Base-by-base conservation (phyloP, 257 asterid genomes). In the Nicotiana sylvestris region DNA sequence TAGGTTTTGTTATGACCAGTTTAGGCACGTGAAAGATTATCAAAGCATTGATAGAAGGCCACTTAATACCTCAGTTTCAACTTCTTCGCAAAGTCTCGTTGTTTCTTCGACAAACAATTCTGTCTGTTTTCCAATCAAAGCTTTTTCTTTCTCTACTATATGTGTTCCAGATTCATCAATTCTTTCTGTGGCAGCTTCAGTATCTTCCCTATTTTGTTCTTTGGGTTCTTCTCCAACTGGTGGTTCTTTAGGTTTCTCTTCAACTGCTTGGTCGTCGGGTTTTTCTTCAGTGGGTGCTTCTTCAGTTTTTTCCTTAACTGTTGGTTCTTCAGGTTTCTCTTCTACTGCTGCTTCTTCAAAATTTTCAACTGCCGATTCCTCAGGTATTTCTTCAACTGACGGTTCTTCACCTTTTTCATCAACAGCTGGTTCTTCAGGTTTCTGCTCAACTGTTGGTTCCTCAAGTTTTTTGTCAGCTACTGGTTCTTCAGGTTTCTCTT, bases 1-100 rank as follows among this genome's bases (percentile, higher is more conserved):
- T 27, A 72, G 61, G 33, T 46, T 72, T 70, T 21, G 69, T 64
- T 49, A 74, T 74, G 79, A 74, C 62, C 25, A 74, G 79, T 74
- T 46, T 72, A 72, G 61, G 79, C 61, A 43, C 6, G 64, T 9
- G 37, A 58, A 43, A 27, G 60, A 33, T 6, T 35, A 67, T n/a
- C 66, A 33, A 58, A 76, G 35, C 77, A 51, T n/a, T 53, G 29
- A 57, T 4, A 27, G 25, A 46, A 53, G 76, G 32, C n/a, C 66
- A 65, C 18, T 16, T 53, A 21, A 43, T 56, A 29, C 79, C 79
- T 74, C 62, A 74, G 43, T 72, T 72, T 72, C 39, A 72, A 25
- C 79, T 32, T 57, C 74, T 53, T 66, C 30, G 62, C 66, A 66
- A 53, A 53, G 61, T 72, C 9, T 9, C 6, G n/a, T 57, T 53